Conservation (phyloP, 352 stramenopile genomes). For the Globisporangium paddicum region DNA sequence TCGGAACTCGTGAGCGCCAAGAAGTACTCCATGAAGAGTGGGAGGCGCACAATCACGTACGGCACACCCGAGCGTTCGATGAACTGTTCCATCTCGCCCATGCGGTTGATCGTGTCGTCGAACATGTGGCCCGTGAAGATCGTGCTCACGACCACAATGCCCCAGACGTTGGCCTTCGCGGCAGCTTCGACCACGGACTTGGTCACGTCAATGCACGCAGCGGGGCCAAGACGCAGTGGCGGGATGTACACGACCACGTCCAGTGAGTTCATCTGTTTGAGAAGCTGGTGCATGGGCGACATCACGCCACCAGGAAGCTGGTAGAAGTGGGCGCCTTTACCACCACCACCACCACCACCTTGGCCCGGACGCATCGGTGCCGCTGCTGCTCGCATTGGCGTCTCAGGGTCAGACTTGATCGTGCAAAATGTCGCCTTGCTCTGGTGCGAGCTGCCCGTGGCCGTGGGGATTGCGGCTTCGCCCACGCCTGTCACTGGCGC, state of each 20-base stretch:
- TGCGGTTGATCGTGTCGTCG: slow-evolving; percentile 42
- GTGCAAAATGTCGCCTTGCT: slow-evolving; percentile 70
- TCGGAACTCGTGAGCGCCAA: slow-evolving; percentile 30
- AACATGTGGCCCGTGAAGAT: slow-evolving; percentile 38
- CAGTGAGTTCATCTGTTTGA: slow-evolving; percentile 51
- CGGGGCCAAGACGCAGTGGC: slow-evolving; percentile 42
- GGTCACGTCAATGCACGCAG: slow-evolving; percentile 54
- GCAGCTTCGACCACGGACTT: slow-evolving; percentile 45
- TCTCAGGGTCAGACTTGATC: slow-evolving; percentile 40
- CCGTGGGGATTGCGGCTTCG: slow-evolving; percentile 44
- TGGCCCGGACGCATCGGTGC: neutral
- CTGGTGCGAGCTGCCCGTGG: slow-evolving; percentile 30
- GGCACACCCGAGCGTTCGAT: slow-evolving; percentile 54
- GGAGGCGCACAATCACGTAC: slow-evolving; percentile 58
- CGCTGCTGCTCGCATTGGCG: slow-evolving; percentile 7
- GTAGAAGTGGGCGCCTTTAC: slow-evolving; percentile 20
- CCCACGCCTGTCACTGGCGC: slow-evolving; percentile 24
- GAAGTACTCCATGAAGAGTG: slow-evolving; percentile 83
- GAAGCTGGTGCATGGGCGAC: slow-evolving; percentile 49
- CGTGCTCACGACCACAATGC: slow-evolving; percentile 67
- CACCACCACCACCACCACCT: neutral
- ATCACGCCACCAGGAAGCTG: slow-evolving; percentile 29
- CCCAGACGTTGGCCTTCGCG: slow-evolving; percentile 49
- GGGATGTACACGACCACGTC: slow-evolving; percentile 74
- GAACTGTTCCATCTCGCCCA: slow-evolving; percentile 58